These are phyloP conservation scores for Colletotrichum spaethianum DNA, from an alignment of 2,329 filamentous ascomycete genomes.

Conservation along the genomic window DNA sequence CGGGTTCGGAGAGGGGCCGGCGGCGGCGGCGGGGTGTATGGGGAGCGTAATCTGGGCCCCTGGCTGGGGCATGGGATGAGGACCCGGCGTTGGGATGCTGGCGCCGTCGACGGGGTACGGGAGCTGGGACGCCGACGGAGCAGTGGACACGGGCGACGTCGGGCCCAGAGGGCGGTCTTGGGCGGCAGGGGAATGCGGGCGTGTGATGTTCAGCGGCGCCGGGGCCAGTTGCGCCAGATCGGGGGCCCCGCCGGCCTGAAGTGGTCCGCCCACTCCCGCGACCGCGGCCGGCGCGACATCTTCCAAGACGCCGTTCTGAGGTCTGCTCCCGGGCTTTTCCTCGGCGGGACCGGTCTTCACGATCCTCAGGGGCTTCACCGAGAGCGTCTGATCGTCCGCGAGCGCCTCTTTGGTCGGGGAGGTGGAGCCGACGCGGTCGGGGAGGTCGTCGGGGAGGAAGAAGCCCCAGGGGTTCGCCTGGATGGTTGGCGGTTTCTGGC, in stretches of 20 bases:
- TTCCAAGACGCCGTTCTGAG: not conserved
- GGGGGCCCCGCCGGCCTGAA: not conserved
- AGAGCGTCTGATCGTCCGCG: conserved; percentile 17
- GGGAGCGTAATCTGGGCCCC: conserved; percentile 19
- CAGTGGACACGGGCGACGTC: not conserved
- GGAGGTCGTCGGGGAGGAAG: conserved; percentile 34
- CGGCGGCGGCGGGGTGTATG: conserved; percentile 5
- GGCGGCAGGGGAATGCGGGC: conserved; percentile 11
- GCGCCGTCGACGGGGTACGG: conserved; percentile 18
- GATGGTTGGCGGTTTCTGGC: conserved; percentile 14
- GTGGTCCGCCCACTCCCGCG: not conserved
- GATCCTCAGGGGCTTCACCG: conserved; percentile 35
- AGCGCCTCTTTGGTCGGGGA: conserved; percentile 4
- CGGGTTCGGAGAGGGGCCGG: not conserved
- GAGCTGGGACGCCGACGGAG: conserved; percentile 4
- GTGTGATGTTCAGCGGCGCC: conserved; percentile 27
- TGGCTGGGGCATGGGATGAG: not conserved
- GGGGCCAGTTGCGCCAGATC: conserved; percentile 12
- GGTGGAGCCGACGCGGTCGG: not conserved
- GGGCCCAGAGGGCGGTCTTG: not conserved
- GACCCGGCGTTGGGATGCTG: conserved; percentile 7
- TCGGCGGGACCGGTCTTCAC: conserved; percentile 33
- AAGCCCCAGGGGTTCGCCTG: conserved; percentile 43
- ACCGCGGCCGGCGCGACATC: not conserved
- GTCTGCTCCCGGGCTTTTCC: not conserved